phyloP scores from a whole-genome alignment of 2,329 filamentous ascomycete species.

The Fusarium sp. region DNA sequence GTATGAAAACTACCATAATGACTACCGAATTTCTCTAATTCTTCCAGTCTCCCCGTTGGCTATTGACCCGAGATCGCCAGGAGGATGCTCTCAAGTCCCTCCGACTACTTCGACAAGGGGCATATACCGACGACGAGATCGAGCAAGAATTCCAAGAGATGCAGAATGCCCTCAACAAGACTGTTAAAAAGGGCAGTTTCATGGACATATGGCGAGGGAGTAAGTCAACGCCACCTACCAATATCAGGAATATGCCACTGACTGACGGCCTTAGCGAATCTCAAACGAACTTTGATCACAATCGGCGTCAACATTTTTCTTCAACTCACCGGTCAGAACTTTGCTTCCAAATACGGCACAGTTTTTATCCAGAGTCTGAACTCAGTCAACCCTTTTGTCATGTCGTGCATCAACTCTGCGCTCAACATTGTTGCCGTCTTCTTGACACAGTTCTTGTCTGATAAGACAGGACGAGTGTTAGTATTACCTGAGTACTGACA shows the following conservation, averaged over 20 bases:
- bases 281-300: slow-evolving; percentile 43
- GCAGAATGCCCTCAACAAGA: neutral
- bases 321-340: slow-evolving; percentile 47
- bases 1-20: neutral
- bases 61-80: slow-evolving; percentile 40
- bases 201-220: slow-evolving; percentile 6
- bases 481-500: neutral
- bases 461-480: slow-evolving; percentile 7
- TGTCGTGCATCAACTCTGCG: slow-evolving; percentile 39
- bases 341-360: slow-evolving; percentile 48
- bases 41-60: slow-evolving; percentile 48
- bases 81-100: slow-evolving; percentile 48
- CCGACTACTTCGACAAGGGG: slow-evolving; percentile 39
- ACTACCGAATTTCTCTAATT: slow-evolving; percentile 35
- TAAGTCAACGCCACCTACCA: neutral
- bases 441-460: slow-evolving; percentile 5
- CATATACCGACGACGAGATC: slow-evolving; percentile 43
- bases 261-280: slow-evolving; percentile 8
- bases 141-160: slow-evolving; percentile 31
- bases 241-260: neutral
- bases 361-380: slow-evolving; percentile 47
- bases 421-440: slow-evolving; percentile 31
- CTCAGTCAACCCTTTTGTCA: slow-evolving; percentile 46
- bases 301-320: slow-evolving; percentile 48
- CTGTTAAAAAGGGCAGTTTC: neutral